Evolutionary conservation across 176 grass and related monocot species (phyloP), one percentile per base, ranked within the genome.

Genomic region (Rhynchospora pubera): DNA sequence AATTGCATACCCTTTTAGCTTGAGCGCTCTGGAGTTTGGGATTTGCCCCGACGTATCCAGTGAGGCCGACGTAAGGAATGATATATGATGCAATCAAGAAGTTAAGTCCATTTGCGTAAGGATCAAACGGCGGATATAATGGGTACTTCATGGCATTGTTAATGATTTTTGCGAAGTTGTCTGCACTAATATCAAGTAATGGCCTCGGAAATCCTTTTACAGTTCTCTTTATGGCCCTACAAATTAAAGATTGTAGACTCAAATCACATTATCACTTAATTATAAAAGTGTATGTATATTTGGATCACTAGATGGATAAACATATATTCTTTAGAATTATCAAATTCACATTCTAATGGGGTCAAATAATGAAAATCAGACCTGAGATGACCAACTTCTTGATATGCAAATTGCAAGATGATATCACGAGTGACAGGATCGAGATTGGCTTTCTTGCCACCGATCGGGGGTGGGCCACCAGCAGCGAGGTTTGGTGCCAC

Each of bases 321-420:
- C 34, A 5, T 39, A 39, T 34, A 34, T 1, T n/a, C 34, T 39
- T 39, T 5, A 4, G 4, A 39, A 39, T 39, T 39, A 39, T 4
- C 4, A 39, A 39, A 39, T 39, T 39, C 34, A 39, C 34, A 39
- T 39, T 39, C 4, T 39, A 39, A 39, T 39, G 34, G 34, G 34
- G 4, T 39, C 34, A 39, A 39, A 39, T 18, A 7, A 3, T 16
- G 43, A 65, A 18, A 45, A 50, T 21, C 14, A 22, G 34, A 91
- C 93, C 87, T 91, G 65, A 97, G 81, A 87, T 97, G 93, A 0
- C 91, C 93, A 43, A 97, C 93, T 84, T 97, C 93, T 57, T 97
- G 93, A 85, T 93, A 97, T 32, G 86, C 92, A 69, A 97, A 97
- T 82, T 97, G 91, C 9, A 63, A 44, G 51, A 91, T 83, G 65